Evolutionary conservation across 1,139 yeast species (phyloP), one percentile per base, ranked within the genome.

Genomic region (Candida albicans): DNA sequence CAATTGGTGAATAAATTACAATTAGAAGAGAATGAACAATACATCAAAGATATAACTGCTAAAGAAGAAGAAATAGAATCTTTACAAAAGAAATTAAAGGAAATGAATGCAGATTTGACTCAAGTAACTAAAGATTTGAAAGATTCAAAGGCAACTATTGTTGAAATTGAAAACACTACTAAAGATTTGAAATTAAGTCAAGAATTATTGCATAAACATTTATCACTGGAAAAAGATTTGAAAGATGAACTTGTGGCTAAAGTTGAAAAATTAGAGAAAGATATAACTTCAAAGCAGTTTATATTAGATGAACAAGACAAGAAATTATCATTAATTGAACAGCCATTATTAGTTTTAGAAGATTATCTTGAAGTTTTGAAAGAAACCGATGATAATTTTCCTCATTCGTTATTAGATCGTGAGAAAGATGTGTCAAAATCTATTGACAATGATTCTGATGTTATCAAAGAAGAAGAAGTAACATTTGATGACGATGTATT

Each of bases 141-240:
- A 22, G 32, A 35, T 22, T 39, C 50, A 7, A 30, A 25, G 27
- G 15, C 41, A 33, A 36, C 41, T 7, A 32, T 43, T 12, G 24
- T 41, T 8, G 45, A 49, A 27, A 33, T 30, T 28, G 41, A 45
- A 27, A 38, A 43, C 2, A 25, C 40, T 15, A 37, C 39, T 13
- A 40, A 46, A 8, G 41, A 45, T 11, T 41, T 46, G 12, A 42
- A 40, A 31, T 26, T 45, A 33, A 33, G 41, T 14, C 39, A 42
- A 30, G 31, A 32, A 15, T 18, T 42, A 8, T 34, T 42, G 11
- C 29, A 45, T 29, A 30, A 35, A n/a, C 31, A 45, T 24, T 24
- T 37, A 8, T 14, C 15, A n/a, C 28, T 29, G 12, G 42, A 40
- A 28, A 42, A 39, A 24, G 22, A 33, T 22, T 30, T 35, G 10